A percentile compares a stretch with the other conserved stretches of the same genome.
These are phyloP conservation scores for Nitzschia sp. DNA, from an alignment of 108 stramenopile species.

Conservation along the genomic window DNA sequence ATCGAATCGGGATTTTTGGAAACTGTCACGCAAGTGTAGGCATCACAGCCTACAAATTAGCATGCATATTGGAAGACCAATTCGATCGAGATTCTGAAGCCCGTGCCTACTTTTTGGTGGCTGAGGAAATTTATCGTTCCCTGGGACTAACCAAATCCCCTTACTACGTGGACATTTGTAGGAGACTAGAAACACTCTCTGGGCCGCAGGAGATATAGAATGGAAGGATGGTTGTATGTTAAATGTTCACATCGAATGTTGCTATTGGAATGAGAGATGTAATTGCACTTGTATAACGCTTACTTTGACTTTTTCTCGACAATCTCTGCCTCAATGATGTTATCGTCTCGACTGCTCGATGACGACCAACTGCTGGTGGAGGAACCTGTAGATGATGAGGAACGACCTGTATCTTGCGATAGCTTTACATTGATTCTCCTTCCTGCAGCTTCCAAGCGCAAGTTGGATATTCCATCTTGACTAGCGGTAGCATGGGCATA, in stretches of 20 bases:
- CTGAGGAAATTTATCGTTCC: background rate
- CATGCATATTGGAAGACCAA: constrained; percentile 9
- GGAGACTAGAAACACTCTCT: background rate
- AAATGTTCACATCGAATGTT: too few relatives aligned
- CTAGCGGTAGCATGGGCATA: constrained; percentile 51
- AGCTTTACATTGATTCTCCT: constrained; percentile 37
- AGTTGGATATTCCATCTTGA: constrained; percentile 47
- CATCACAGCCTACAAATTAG: constrained; percentile 30
- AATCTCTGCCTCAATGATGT: constrained; percentile 76
- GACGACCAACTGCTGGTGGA: background rate
- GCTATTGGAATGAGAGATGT: too few relatives aligned
- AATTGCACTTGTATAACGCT: background rate
- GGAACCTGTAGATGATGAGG: background rate
- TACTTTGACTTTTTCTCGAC: constrained; percentile 60
- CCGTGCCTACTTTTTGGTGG: constrained; percentile 1
- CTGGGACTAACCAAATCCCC: constrained; percentile 3
- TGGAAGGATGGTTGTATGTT: too few relatives aligned
- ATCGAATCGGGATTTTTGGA: constrained; percentile 27
- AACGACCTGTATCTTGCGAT: constrained; percentile 21
- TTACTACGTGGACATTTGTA: background rate
- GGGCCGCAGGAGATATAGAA: constrained; percentile 7
- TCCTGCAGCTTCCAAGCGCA: constrained; percentile 56
- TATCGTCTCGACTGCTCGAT: constrained; percentile 35
- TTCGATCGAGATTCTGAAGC: constrained; percentile 3
- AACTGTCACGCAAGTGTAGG: constrained; percentile 28